Evolutionary conservation across 2,329 filamentous ascomycete species (phyloP).

Genomic region (Aureobasidium melanogenum): DNA sequence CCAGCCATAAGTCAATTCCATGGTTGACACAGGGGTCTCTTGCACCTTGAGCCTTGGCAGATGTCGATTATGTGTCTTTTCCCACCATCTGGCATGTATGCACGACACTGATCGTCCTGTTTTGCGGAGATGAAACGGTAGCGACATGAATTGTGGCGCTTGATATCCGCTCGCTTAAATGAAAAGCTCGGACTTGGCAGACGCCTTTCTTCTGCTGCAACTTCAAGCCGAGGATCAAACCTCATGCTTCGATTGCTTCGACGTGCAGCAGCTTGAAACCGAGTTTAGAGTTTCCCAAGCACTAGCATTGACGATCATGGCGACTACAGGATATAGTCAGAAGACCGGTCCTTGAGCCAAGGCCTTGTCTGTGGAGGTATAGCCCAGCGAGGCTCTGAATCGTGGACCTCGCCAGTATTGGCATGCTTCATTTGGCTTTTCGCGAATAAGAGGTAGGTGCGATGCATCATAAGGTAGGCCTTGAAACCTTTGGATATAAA

Average conservation of each 20-base stretch:
- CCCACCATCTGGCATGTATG: neutral
- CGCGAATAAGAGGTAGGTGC: neutral
- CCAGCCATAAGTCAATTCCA: neutral
- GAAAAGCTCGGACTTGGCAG: neutral
- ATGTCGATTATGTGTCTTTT: neutral
- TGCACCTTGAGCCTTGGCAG: neutral
- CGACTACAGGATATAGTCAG: neutral
- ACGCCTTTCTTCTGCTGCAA: neutral
- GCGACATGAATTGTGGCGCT: neutral
- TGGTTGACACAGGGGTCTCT: neutral
- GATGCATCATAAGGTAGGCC: neutral
- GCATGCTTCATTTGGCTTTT: neutral
- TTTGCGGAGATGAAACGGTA: neutral
- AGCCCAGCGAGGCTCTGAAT: neutral
- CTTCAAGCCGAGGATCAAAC: neutral
- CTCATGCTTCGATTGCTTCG: neutral
- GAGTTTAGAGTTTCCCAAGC: neutral
- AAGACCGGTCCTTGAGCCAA: neutral
- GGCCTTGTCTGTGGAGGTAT: neutral
- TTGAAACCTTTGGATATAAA: neutral
- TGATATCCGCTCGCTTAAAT: neutral
- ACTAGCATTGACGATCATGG: conserved; percentile 1
- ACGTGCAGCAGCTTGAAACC: conserved; percentile 3
- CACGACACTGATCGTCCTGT: neutral
- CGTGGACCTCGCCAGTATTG: neutral